These are phyloP conservation scores for Porcisia hertigi DNA, from an alignment of 208 protist genomes.

Conservation along the genomic window DNA sequence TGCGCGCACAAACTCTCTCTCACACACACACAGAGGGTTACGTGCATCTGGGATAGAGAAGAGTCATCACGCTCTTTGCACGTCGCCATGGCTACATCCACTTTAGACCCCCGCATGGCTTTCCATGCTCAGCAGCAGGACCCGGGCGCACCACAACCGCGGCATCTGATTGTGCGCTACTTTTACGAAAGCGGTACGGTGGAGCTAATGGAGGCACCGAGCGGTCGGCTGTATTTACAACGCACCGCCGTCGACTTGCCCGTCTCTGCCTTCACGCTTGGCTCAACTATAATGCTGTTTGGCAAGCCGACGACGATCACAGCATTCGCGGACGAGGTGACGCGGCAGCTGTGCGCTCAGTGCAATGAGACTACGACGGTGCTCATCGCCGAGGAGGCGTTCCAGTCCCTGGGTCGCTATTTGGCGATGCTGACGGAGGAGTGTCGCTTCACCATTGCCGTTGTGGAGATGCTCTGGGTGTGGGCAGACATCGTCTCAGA, in stretches of 20 bases:
- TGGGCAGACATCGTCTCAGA: slow-evolving; percentile 23
- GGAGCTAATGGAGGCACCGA: slow-evolving; percentile 66
- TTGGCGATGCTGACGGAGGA: slow-evolving; percentile 81
- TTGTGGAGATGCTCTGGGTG: slow-evolving; percentile 78
- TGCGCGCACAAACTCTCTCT: not conserved
- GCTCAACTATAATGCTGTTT: slow-evolving; percentile 60
- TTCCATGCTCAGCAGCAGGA: slow-evolving; percentile 80
- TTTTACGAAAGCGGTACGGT: slow-evolving; percentile 79
- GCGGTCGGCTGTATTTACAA: slow-evolving; percentile 64
- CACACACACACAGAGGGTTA: not conserved
- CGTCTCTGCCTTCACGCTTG: slow-evolving; percentile 59
- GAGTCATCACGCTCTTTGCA: not conserved
- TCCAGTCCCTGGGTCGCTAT: slow-evolving; percentile 60
- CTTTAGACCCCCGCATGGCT: slow-evolving; percentile 75
- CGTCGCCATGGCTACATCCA: slow-evolving; percentile 60
- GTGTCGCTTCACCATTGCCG: slow-evolving; percentile 65
- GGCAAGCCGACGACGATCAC: slow-evolving; percentile 67
- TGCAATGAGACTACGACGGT: slow-evolving; percentile 63
- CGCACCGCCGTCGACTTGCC: slow-evolving; percentile 48
- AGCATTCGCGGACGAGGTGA: slow-evolving; percentile 81
- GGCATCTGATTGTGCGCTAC: slow-evolving; percentile 63
- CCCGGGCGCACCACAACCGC: slow-evolving; percentile 47
- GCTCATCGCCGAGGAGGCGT: slow-evolving; percentile 59
- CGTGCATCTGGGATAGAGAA: not conserved
- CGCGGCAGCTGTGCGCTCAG: slow-evolving; percentile 73